Conservation (phyloP, 148 eudicot genomes). For the Tetragonia tetragonoides region DNA sequence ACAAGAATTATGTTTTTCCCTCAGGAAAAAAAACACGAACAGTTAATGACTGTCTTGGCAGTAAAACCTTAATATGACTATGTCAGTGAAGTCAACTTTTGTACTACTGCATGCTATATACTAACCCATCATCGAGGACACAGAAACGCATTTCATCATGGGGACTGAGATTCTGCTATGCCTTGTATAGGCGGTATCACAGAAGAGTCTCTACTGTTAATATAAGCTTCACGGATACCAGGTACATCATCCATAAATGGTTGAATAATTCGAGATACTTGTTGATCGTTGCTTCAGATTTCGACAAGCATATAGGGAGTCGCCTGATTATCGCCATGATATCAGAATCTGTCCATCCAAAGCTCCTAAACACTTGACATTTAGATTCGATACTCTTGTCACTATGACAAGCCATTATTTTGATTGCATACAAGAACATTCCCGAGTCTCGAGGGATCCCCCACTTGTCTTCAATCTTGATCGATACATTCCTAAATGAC, state of each 20-base stretch:
- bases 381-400: conserved; percentile 22
- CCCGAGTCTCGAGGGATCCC: conserved; percentile 24
- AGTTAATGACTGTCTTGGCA: too few species aligned
- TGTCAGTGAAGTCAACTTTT: too few species aligned
- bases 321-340: conserved; percentile 8
- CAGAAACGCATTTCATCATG: too few species aligned
- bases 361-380: conserved; percentile 22
- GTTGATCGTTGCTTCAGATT: conserved; percentile 23
- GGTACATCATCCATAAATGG: too few species aligned
- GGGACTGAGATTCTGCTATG: neutral
- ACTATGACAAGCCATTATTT: neutral
- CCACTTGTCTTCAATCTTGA: conserved; percentile 20
- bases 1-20: too few species aligned
- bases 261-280: conserved; percentile 15
- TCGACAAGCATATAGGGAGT: conserved; percentile 21
- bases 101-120: too few species aligned
- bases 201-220: too few species aligned
- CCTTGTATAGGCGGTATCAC: neutral
- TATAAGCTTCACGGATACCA: too few species aligned
- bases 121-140: too few species aligned
- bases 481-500: conserved; percentile 10
- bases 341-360: conserved; percentile 35
- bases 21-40: too few species aligned
- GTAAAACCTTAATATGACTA: too few species aligned
- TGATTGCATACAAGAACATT: conserved; percentile 30